phyloP scores from a whole-genome alignment of 2,329 filamentous ascomycete genomes.

The Diaporthe helianthi region DNA sequence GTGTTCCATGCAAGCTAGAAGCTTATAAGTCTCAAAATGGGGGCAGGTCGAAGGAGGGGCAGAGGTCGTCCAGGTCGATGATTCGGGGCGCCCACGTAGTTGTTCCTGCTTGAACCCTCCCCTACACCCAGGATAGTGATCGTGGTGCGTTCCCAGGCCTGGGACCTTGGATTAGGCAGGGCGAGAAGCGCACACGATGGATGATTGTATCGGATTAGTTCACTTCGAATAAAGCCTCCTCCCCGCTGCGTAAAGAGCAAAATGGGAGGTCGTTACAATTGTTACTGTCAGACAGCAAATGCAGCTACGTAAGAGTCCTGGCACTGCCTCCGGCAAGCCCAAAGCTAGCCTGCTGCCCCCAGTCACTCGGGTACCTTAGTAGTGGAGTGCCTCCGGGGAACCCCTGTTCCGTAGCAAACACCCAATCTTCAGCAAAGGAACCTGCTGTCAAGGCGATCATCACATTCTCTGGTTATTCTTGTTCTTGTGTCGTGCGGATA shows the following conservation, averaged over 20 bases:
- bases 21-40: not conserved
- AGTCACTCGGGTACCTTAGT: not conserved
- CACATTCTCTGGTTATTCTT: not conserved
- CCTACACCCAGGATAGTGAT: not conserved
- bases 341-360: not conserved
- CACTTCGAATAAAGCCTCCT: not conserved
- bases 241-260: slow-evolving; percentile 19
- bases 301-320: slow-evolving; percentile 27
- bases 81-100: not conserved
- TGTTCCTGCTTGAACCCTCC: slow-evolving; percentile 13
- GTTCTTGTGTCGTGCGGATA: not conserved
- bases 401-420: not conserved
- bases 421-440: not conserved
- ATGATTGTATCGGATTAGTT: not conserved
- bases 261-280: not conserved
- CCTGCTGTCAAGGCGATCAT: not conserved
- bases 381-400: slow-evolving; percentile 5
- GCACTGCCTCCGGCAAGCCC: slow-evolving; percentile 12
- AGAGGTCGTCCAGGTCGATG: not conserved
- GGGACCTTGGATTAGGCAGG: not conserved
- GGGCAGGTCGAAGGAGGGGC: not conserved
- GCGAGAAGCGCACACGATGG: not conserved
- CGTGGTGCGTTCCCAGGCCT: not conserved
- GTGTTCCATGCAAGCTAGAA: not conserved
- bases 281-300: slow-evolving; percentile 4